Evolutionary conservation across 176 grass and related monocot genomes (phyloP).

Genomic region (Oryza longistaminata): DNA sequence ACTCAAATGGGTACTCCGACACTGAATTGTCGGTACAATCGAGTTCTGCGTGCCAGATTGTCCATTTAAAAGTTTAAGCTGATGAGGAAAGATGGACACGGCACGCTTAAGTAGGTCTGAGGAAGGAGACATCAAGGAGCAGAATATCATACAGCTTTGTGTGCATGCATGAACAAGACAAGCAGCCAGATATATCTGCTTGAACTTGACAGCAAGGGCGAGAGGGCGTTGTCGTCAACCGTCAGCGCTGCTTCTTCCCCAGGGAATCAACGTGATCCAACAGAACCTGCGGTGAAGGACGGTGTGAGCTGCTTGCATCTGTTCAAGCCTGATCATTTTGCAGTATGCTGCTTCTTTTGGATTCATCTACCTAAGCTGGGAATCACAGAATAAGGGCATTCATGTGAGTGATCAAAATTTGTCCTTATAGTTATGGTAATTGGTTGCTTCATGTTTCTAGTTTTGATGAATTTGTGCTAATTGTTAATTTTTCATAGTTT

Average conservation of each 20-base stretch:
- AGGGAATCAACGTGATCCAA: constrained; percentile 43
- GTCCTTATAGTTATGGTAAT: background rate
- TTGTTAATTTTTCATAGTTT: background rate
- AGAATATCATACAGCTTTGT: constrained; percentile 20
- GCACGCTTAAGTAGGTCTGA: background rate
- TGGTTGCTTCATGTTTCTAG: background rate
- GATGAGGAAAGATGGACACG: background rate
- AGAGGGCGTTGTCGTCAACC: constrained; percentile 24
- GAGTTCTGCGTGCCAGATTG: background rate
- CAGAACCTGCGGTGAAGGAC: constrained; percentile 29
- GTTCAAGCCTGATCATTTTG: background rate
- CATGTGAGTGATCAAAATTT: background rate
- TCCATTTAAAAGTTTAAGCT: background rate
- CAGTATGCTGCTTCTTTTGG: background rate
- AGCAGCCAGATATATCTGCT: constrained; percentile 10
- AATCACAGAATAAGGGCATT: background rate
- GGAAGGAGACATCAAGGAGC: constrained; percentile 32
- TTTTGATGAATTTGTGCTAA: background rate
- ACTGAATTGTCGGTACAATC: too few species aligned
- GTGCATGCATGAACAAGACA: constrained; percentile 33
- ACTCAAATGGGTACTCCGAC: too few species aligned
- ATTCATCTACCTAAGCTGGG: background rate
- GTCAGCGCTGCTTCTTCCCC: background rate
- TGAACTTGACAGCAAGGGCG: background rate
- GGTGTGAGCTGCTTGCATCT: constrained; percentile 4